A percentile compares a stretch with the other conserved stretches of the same genome.
phyloP scores from a whole-genome alignment of 208 protist genomes.

The Leishmania arabica region DNA sequence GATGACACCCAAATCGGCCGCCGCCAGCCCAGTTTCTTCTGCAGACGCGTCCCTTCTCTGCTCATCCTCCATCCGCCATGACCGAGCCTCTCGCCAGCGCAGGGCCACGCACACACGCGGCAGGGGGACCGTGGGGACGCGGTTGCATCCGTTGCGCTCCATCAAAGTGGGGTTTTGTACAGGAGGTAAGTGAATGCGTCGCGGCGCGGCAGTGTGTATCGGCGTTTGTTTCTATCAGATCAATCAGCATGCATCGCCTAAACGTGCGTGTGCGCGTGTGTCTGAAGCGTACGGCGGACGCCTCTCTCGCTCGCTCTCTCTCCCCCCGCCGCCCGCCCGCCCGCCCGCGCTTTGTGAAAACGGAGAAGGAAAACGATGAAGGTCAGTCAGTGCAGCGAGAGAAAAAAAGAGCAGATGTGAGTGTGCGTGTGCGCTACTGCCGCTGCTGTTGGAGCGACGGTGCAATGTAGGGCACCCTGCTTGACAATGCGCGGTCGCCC shows the following conservation, averaged over 20 bases:
- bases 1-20: no score
- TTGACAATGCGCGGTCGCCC: neutral
- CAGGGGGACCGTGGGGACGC: neutral
- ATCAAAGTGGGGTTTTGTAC: constrained; percentile 3
- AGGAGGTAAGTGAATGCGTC: neutral
- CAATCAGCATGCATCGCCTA: neutral
- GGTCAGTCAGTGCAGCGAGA: neutral
- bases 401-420: neutral
- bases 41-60: neutral
- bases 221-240: neutral
- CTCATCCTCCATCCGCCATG: neutral
- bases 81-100: constrained; percentile 29
- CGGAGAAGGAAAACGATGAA: neutral
- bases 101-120: constrained; percentile 28
- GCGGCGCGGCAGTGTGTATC: neutral
- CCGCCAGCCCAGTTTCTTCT: neutral
- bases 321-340: no score
- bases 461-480: neutral
- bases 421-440: no score
- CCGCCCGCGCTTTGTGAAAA: no score
- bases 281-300: neutral
- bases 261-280: neutral
- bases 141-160: neutral
- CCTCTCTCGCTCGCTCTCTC: neutral
- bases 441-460: neutral